Base-by-base conservation (phyloP, 106 monocot genomes). In the Triglochin maritima region DNA sequence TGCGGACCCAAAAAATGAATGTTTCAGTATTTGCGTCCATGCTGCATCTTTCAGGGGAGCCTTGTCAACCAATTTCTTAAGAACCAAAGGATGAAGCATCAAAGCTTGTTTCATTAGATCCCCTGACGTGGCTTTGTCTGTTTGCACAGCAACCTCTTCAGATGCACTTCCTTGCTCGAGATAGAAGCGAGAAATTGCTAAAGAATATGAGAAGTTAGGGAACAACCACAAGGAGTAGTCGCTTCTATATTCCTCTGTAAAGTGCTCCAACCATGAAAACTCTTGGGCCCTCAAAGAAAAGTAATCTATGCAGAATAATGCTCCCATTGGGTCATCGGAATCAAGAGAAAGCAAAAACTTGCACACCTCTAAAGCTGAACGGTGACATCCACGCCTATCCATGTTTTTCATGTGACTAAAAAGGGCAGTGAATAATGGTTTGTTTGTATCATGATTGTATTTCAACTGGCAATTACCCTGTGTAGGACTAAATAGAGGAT, bases 101-200 rank as follows among this genome's bases (percentile, higher is more conserved):
- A 99, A 80, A 2, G 98, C 98, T 73, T 92, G 98, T 63, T 86
- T 99, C 98, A 92, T 92, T 59, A 92, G 85, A 79, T 92, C 92
- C 59, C 43, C 61, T 42, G 98, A 78, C 12, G 78, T 70, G 7
- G 92, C 71, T 60, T 83, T 99, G 42, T 92, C 92, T 45, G 56
- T 55, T 69, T 74, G 14, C 10, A 9, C 43, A 41, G 9, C 14
- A 17, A 43, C 61, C 48, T 76, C 63, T 49, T 46, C 57, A 46
- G 58, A 54, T 56, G 76, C 44, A 56, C 47, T 64, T 56, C 87
- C 81, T 14, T 53, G 69, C 64, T 99, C 98, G 13, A 88, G 62
- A 80, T 86, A 89, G 58, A 83, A 89, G 15, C 86, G 83, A 57
- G 76, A 69, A 50, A 89, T 68, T 44, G 92, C 88, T 55, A 99